Conservation (phyloP, 2,329 filamentous ascomycete species). For the Dothistroma pini region DNA sequence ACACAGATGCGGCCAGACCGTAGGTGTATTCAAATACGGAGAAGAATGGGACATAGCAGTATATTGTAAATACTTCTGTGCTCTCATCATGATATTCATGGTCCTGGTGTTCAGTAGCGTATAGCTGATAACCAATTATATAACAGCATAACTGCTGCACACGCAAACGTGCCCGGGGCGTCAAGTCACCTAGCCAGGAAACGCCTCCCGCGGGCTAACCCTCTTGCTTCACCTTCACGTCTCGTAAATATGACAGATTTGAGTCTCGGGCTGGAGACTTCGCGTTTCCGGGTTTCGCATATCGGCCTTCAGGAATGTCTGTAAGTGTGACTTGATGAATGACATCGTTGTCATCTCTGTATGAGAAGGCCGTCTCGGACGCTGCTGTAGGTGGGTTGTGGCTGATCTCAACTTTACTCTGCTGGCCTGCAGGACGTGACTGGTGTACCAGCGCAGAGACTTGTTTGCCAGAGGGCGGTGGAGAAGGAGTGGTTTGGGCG, state of each 20-base stretch:
- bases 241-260: background rate
- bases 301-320: constrained; percentile 10
- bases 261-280: background rate
- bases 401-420: constrained; percentile 19
- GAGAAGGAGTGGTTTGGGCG: background rate
- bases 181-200: background rate
- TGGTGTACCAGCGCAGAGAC: background rate
- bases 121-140: no score
- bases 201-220: background rate
- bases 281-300: background rate
- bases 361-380: constrained; percentile 18
- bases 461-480: background rate
- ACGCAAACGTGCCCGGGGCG: background rate
- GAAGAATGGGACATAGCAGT: background rate
- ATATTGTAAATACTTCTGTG: background rate
- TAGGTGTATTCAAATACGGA: background rate
- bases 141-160: no score
- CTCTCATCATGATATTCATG: background rate
- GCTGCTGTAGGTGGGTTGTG: constrained; percentile 20
- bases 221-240: background rate
- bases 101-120: no score
- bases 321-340: constrained; percentile 21
- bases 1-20: background rate
- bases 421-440: background rate
- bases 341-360: constrained; percentile 20